Evolutionary conservation across 306 rosid genomes (phyloP).

Genomic region (Herpetospermum pedunculosum): DNA sequence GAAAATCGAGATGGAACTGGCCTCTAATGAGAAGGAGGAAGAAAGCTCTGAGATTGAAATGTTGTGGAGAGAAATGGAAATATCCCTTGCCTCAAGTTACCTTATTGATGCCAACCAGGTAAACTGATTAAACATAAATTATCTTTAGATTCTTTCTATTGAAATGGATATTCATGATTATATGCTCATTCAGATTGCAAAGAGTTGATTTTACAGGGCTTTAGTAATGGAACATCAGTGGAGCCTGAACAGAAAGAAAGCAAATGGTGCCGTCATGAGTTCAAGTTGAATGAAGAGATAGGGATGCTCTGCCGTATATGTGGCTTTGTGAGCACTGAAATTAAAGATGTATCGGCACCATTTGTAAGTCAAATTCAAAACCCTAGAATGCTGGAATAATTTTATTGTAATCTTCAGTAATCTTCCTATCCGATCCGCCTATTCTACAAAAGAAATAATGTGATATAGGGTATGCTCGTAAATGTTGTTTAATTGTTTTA

Average conservation of each 20-base stretch:
- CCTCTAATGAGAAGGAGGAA: slow-evolving; percentile 25
- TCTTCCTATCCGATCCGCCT: not conserved
- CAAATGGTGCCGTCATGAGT: slow-evolving; percentile 45
- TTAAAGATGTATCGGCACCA: slow-evolving; percentile 51
- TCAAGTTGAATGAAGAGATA: slow-evolving; percentile 54
- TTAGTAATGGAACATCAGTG: slow-evolving; percentile 19
- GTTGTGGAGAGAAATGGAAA: slow-evolving; percentile 85
- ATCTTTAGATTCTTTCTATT: not conserved
- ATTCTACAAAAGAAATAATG: not conserved
- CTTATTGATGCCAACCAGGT: slow-evolving; percentile 57
- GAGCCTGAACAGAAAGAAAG: slow-evolving; percentile 8
- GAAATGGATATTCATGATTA: not conserved
- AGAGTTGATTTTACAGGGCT: slow-evolving; percentile 34
- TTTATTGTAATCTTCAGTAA: not conserved
- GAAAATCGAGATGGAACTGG: slow-evolving; percentile 15
- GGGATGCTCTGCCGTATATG: slow-evolving; percentile 65
- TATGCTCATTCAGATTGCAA: slow-evolving; percentile 15
- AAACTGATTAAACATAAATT: not conserved
- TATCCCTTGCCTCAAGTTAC: slow-evolving; percentile 59
- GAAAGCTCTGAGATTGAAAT: slow-evolving; percentile 51
- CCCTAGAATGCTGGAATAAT: slow-evolving; percentile 4
- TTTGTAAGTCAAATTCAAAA: slow-evolving; percentile 56
- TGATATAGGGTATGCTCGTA: not conserved
- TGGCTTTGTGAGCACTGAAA: slow-evolving; percentile 53
- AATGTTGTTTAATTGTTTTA: not conserved